Evolutionary conservation across 116 monocot species (phyloP).

Genomic region (Phalaenopsis hybrid): DNA sequence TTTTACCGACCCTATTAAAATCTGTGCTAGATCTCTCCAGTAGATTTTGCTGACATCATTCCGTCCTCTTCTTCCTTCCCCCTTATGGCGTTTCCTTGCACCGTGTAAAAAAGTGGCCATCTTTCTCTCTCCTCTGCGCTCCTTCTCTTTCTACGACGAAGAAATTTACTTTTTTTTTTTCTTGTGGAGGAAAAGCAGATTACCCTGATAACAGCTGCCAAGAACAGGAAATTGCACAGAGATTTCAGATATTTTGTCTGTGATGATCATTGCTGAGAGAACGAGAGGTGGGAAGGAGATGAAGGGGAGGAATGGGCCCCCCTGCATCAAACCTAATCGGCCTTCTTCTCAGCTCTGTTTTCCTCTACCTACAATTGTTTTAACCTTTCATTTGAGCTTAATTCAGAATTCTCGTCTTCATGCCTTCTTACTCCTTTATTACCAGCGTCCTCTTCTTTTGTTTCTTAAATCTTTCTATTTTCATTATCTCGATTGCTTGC

Average conservation of each 20-base stretch:
- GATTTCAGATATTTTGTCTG: slow-evolving; percentile 14
- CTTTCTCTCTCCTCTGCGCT: background rate
- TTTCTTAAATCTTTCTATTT: background rate
- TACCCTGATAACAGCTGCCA: slow-evolving; percentile 14
- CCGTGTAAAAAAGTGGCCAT: slow-evolving; percentile 9
- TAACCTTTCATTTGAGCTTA: slow-evolving; percentile 3
- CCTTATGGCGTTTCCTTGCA: slow-evolving; percentile 12
- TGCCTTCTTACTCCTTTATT: slow-evolving; percentile 1
- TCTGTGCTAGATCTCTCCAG: slow-evolving; percentile 33
- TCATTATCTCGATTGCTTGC: slow-evolving; percentile 15
- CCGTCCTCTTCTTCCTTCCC: slow-evolving; percentile 21
- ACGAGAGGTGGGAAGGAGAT: slow-evolving; percentile 1
- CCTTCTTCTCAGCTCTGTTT: background rate
- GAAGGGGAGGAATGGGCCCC: slow-evolving; percentile 7
- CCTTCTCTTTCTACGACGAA: background rate
- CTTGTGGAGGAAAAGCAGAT: slow-evolving; percentile 2
- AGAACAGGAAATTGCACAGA: slow-evolving; percentile 14
- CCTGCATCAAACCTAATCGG: background rate
- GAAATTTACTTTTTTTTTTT: background rate
- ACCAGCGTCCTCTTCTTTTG: no score
- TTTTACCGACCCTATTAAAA: slow-evolving; percentile 20
- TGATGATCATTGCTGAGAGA: slow-evolving; percentile 13
- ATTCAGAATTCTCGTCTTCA: background rate
- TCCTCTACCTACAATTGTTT: background rate
- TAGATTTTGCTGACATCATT: slow-evolving; percentile 53